Conservation (phyloP, 2,329 filamentous ascomycete species). For the Leptographium wingfieldii region DNA sequence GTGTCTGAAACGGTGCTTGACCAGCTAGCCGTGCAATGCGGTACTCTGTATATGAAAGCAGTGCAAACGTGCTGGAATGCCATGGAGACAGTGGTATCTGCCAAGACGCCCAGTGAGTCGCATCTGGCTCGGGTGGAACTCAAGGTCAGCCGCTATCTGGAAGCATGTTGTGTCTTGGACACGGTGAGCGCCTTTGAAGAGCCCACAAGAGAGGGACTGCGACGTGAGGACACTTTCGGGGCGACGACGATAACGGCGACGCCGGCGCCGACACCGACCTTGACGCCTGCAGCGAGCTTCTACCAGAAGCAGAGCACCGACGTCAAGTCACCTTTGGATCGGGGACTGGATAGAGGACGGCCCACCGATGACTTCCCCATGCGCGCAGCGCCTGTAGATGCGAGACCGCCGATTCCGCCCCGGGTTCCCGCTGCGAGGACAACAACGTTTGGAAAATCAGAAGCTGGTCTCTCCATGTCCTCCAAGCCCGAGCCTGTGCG, state of each 20-base stretch:
- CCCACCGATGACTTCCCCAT: background rate
- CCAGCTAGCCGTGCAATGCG: conserved; percentile 54
- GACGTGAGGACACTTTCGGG: conserved; percentile 13
- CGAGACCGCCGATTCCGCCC: background rate
- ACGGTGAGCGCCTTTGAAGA: conserved; percentile 44
- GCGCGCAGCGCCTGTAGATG: background rate
- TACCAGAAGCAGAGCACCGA: background rate
- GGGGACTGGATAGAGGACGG: background rate
- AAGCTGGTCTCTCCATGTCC: background rate
- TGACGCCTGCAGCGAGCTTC: background rate
- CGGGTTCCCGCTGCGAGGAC: background rate
- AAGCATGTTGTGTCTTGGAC: conserved; percentile 50
- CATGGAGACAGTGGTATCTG: conserved; percentile 48
- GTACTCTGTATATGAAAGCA: conserved; percentile 62
- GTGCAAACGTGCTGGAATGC: conserved; percentile 60
- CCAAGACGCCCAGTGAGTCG: conserved; percentile 30
- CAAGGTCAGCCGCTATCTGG: conserved; percentile 43
- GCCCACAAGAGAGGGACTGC: conserved; percentile 6
- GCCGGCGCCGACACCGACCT: background rate
- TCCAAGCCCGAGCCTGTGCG: conserved; percentile 23
- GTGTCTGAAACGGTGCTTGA: conserved; percentile 50
- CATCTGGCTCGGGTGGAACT: conserved; percentile 41
- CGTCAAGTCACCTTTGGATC: background rate
- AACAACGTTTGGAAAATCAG: background rate
- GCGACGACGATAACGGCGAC: conserved; percentile 11